phyloP scores from a whole-genome alignment of 1,284 basidiomycete genomes.

The Ceratobasidium papillatum region DNA sequence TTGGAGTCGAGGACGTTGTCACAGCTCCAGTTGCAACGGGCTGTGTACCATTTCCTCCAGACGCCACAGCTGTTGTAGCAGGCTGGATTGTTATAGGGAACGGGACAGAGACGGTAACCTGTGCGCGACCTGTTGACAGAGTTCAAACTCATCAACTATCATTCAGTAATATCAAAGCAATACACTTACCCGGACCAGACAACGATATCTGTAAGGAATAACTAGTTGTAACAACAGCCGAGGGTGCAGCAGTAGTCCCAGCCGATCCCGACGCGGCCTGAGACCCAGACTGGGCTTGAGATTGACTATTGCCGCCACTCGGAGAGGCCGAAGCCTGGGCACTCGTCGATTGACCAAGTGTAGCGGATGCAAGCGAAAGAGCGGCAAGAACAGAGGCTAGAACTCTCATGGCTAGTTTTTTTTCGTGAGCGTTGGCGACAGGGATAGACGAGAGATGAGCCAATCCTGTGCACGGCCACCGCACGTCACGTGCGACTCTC shows the following conservation, averaged over 20 bases:
- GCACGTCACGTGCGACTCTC: slow-evolving; percentile 11
- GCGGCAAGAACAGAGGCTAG: neutral
- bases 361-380: slow-evolving; percentile 19
- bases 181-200: slow-evolving; percentile 8
- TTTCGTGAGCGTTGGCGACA: slow-evolving; percentile 15
- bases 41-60: neutral
- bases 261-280: neutral
- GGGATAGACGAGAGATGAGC: slow-evolving; percentile 3
- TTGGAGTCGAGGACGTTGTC: slow-evolving; percentile 8
- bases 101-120: slow-evolving; percentile 23
- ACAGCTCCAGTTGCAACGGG: neutral
- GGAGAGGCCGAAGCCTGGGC: neutral
- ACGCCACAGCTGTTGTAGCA: neutral
- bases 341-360: slow-evolving; percentile 9
- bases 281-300: neutral
- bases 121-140: neutral
- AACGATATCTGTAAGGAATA: neutral
- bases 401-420: slow-evolving; percentile 10
- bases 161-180: neutral
- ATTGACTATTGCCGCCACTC: slow-evolving; percentile 1
- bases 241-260: slow-evolving; percentile 2
- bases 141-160: neutral
- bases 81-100: slow-evolving; percentile 10
- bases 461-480: slow-evolving; percentile 7
- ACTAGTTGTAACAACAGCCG: neutral